phyloP scores from a whole-genome alignment of 2,329 filamentous ascomycete genomes.

The Chalaropsis thielavioides region DNA sequence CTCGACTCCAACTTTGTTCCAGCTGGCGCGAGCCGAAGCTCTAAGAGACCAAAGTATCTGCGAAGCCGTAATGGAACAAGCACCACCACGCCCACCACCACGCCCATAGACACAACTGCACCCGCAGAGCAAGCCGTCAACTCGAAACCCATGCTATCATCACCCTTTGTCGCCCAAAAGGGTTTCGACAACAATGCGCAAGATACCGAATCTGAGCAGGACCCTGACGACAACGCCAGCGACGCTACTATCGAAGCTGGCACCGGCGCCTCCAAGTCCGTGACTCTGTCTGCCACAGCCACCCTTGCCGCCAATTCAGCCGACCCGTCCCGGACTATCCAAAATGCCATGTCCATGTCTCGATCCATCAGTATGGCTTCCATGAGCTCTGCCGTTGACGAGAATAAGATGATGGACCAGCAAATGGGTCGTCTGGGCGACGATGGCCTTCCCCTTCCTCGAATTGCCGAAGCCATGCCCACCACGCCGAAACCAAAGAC shows the following conservation, averaged over 20 bases:
- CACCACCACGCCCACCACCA: not conserved
- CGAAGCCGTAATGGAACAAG: conserved; percentile 14
- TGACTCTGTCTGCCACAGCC: conserved; percentile 14
- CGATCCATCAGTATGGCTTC: conserved; percentile 72
- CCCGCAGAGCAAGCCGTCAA: not conserved
- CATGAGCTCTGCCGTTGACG: conserved; percentile 63
- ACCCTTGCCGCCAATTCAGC: conserved; percentile 60
- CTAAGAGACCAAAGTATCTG: conserved; percentile 17
- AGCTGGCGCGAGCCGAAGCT: conserved; percentile 2
- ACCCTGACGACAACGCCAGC: conserved; percentile 51
- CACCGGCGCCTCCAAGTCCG: conserved; percentile 4
- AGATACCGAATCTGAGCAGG: conserved; percentile 20
- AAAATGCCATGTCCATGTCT: conserved; percentile 29
- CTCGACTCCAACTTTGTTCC: conserved; percentile 1
- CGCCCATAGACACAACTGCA: not conserved
- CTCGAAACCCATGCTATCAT: not conserved
- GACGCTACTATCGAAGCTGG: conserved; percentile 54
- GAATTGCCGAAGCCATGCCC: conserved; percentile 31
- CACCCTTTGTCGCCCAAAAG: not conserved
- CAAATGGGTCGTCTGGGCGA: conserved; percentile 36
- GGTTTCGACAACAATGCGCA: conserved; percentile 25
- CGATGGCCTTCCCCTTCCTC: conserved; percentile 26
- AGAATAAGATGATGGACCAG: conserved; percentile 29
- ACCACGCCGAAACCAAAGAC: conserved; percentile 55
- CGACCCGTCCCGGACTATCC: conserved; percentile 47